Base-by-base conservation (phyloP, 108 stramenopile species). In the Skeletonema tropicum region DNA sequence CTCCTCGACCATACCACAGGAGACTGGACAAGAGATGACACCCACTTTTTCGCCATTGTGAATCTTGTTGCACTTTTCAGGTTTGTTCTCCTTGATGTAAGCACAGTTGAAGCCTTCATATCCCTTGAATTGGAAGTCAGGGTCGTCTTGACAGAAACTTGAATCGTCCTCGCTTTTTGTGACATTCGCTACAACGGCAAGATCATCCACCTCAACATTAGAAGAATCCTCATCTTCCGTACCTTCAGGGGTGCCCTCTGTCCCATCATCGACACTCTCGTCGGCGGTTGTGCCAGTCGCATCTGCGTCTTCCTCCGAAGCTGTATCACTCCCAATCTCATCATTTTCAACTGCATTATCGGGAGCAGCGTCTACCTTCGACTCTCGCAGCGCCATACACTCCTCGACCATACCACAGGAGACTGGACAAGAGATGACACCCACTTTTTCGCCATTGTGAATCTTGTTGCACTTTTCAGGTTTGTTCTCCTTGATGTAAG, bases 391-490 rank as follows among this genome's bases (percentile, higher is more conserved):
- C 17, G 19, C 70, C 48, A 23, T 35, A 7, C 77, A 79, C 42
- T 72, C 59, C 3, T 52, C 29, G 2, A 69, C 66, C 66, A 80
- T 63, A 42, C 25, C 32, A 64, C 79, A 80, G 8, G 71, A 62
- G 41, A 38, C 63, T 19, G 79, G 79, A 41, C 79, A 80, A 14
- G 6, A 73, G 6, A 57, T 29, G 1, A 68, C 61, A 57, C 77
- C 77, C 14, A 80, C 55, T 49, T 48, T 42, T 32, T 73, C 17
- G 13, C 79, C 79, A 58, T 73, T 46, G 26, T 63, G 25, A 8
- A 71, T 21, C 45, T 73, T 80, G 14, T 30, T 11, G 52, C 79
- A 80, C 31, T 69, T 68, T 36, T 73, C 79, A 14, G 71, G 71
- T 26, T 69, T 73, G 62, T 68, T 68, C 13, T 26, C 48, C 23